Evolutionary conservation across 495 filamentous ascomycete species (phyloP), one percentile per base, ranked within the genome.

Genomic region (Neurospora sp.): DNA sequence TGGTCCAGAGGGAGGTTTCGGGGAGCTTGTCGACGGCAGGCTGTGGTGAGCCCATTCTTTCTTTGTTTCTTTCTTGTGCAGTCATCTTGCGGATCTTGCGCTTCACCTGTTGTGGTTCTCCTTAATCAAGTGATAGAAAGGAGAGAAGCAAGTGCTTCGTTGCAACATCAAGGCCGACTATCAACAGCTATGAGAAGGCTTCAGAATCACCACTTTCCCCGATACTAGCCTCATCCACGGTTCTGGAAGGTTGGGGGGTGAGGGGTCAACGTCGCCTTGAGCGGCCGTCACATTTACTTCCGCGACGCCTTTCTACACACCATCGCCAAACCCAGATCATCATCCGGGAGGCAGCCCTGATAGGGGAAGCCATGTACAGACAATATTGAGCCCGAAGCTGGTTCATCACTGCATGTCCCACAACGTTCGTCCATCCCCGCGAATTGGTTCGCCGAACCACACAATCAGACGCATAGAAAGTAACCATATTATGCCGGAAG

Each of bases 1-100:
- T 83, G 38, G 77, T 76, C 81, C 80, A 83, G 11, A 83, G 78
- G 27, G 81, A 82, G 14, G 77, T 81, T 59, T 82, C 80, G n/a
- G 78, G 73, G 44, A 81, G 76, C 39, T 78, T 61, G 14, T 61
- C 27, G 6, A 61, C 27, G 53, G 12, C 4, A 16, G 6, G 27
- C 1, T 76, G 3, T 14, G 12, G 53, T 35, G 53, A 35, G 53
- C 14, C 1, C 27, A 4, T 31, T 8, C 27, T 35, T 3, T 61
- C 27, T 35, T 8, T 65, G 14, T 37, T 27, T 35, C 35, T 18
- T 65, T 65, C 53, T 8, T 61, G 22, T 16, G 53, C 3, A 31
- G 22, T 18, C 53, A 61, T 61, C 3, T 61, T 31, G 27, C 14
- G 12, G 22, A 61, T 61, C 3, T 61, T 31, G 27, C 14, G 12